Conservation (phyloP, 495 filamentous ascomycete species). For the Stereocaulon alpinum region DNA sequence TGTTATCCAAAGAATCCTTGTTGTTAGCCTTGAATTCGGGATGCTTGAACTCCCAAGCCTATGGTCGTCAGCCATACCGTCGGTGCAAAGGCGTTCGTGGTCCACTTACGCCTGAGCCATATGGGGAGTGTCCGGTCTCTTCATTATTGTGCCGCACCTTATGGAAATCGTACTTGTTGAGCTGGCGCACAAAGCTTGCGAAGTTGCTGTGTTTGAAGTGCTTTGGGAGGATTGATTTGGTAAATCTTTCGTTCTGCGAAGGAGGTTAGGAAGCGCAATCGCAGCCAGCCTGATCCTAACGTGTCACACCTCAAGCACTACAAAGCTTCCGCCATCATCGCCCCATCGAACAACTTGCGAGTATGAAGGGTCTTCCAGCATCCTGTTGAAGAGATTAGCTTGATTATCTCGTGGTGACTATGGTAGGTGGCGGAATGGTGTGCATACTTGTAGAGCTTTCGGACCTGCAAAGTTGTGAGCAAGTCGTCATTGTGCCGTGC, state of each 20-base stretch:
- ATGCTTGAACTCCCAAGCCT: slow-evolving; percentile 98
- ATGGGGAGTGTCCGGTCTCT: slow-evolving; percentile 81
- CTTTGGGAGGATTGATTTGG: slow-evolving; percentile 91
- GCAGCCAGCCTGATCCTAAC: not conserved
- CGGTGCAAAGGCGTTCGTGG: not conserved
- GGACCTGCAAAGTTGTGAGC: slow-evolving; percentile 55
- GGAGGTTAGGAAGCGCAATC: slow-evolving; percentile 1
- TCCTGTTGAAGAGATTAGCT: slow-evolving; percentile 47
- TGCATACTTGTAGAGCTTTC: slow-evolving; percentile 93
- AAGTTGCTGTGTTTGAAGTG: slow-evolving; percentile 99
- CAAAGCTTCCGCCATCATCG: slow-evolving; percentile 88
- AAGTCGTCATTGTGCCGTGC: slow-evolving; percentile 4
- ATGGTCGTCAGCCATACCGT: slow-evolving; percentile 2
- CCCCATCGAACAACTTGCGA: slow-evolving; percentile 92
- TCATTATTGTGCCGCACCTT: slow-evolving; percentile 97
- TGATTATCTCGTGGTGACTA: slow-evolving; percentile 5
- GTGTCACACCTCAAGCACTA: slow-evolving; percentile 77
- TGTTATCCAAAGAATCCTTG: slow-evolving; percentile 95
- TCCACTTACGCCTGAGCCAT: slow-evolving; percentile 72
- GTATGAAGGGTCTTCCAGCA: slow-evolving; percentile 94
- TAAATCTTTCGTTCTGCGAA: slow-evolving; percentile 89
- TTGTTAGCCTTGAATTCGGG: slow-evolving; percentile 93
- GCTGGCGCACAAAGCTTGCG: slow-evolving; percentile 93
- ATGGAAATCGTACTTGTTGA: slow-evolving; percentile 99
- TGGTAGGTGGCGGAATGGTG: slow-evolving; percentile 11